phyloP scores from a whole-genome alignment of 2,329 filamentous ascomycete species.

The Hypomyces rosellus region DNA sequence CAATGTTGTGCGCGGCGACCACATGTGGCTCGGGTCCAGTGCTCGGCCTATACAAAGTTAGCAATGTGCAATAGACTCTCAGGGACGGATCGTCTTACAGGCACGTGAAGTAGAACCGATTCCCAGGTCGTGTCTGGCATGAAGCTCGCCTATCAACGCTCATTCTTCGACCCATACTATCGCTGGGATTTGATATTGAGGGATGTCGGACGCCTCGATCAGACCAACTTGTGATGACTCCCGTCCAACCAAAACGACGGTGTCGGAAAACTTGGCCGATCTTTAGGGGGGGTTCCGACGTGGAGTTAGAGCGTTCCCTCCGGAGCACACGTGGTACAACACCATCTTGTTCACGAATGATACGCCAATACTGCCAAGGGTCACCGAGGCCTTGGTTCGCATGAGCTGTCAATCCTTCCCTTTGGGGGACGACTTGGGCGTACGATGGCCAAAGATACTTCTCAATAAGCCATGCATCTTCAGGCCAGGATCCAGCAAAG shows the following conservation, averaged over 20 bases:
- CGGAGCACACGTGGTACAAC: conserved; percentile 30
- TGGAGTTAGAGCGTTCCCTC: conserved; percentile 12
- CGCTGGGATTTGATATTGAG: background rate
- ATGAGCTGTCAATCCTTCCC: conserved; percentile 22
- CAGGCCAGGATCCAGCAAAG: conserved; percentile 36
- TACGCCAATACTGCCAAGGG: conserved; percentile 23
- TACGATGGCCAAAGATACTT: conserved; percentile 59
- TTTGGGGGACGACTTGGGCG: conserved; percentile 32
- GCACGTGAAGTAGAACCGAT: conserved; percentile 66
- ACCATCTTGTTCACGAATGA: conserved; percentile 40
- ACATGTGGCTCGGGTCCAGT: conserved; percentile 28
- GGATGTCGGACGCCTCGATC: conserved; percentile 30
- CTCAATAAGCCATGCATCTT: conserved; percentile 66
- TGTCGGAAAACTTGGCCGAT: conserved; percentile 85
- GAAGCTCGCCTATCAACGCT: background rate
- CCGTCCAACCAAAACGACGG: conserved; percentile 70
- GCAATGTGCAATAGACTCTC: background rate
- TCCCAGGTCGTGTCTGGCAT: conserved; percentile 1
- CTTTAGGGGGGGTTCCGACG: conserved; percentile 41
- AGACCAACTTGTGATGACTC: conserved; percentile 86
- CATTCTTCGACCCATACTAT: background rate
- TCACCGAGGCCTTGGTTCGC: conserved; percentile 22
- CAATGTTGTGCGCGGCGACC: conserved; percentile 67
- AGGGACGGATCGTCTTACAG: conserved; percentile 52
- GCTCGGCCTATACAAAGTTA: conserved; percentile 21